A percentile compares a stretch with the other conserved stretches of the same genome.
Evolutionary conservation across 2,329 filamentous ascomycete genomes (phyloP).

Genomic region (Talaromyces amestolkiae): DNA sequence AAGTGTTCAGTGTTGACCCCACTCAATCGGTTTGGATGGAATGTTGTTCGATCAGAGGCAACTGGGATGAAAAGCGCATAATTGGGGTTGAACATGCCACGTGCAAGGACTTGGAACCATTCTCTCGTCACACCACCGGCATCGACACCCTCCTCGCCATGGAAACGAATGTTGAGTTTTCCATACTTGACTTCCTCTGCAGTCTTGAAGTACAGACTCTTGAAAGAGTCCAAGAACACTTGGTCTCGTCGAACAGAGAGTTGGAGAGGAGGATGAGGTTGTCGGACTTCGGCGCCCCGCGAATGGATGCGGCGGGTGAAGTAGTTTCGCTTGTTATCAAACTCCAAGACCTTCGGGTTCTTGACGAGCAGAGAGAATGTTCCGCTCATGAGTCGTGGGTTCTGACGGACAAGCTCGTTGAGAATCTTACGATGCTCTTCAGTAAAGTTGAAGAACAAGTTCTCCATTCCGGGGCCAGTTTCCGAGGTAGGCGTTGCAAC

Average conservation of each 20-base stretch:
- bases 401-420: constrained; percentile 95
- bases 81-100: constrained; percentile 98
- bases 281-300: constrained; percentile 66
- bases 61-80: constrained; percentile 96
- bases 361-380: constrained; percentile 95
- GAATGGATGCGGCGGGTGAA: constrained; percentile 91
- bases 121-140: constrained; percentile 95
- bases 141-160: constrained; percentile 95
- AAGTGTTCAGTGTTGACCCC: constrained; percentile 93
- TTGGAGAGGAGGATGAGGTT: constrained; percentile 74
- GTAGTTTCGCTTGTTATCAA: constrained; percentile 99
- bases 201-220: constrained; percentile 93
- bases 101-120: constrained; percentile 96
- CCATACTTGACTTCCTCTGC: constrained; percentile 98
- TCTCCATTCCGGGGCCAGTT: constrained; percentile 65
- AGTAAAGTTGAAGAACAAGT: constrained; percentile 93
- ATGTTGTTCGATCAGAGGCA: constrained; percentile 94
- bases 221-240: constrained; percentile 98
- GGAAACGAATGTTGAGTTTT: constrained; percentile 96
- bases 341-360: constrained; percentile 97
- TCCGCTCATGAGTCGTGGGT: constrained; percentile 97
- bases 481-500: constrained; percentile 76
- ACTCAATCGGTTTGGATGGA: constrained; percentile 95
- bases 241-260: constrained; percentile 88
- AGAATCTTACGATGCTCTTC: constrained; percentile 96